These are phyloP conservation scores for Podospora australis DNA, from an alignment of 495 filamentous ascomycete species.

Conservation along the genomic window DNA sequence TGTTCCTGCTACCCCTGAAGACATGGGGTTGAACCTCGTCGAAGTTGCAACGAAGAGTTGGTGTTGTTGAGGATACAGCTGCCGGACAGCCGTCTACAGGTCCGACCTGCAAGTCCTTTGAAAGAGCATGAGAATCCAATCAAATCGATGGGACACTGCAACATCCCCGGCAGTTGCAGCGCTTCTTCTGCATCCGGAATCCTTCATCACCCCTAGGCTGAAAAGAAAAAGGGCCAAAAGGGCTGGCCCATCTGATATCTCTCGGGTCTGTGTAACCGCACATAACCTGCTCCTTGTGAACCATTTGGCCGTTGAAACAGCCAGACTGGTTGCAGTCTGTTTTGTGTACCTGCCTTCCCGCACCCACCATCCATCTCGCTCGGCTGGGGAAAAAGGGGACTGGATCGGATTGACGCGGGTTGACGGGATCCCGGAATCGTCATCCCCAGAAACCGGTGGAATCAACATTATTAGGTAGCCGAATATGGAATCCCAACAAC, in stretches of 20 bases:
- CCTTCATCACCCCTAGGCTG: too few relatives aligned
- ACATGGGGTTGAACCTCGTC: neutral
- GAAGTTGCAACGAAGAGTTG: too few relatives aligned
- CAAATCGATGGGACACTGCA: constrained; percentile 11
- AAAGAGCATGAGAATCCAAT: constrained; percentile 16
- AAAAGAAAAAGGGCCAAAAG: too few relatives aligned
- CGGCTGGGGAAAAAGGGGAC: neutral
- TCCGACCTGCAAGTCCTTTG: neutral
- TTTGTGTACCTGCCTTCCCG: constrained; percentile 1
- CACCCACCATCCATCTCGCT: too few relatives aligned
- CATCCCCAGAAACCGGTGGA: constrained; percentile 4
- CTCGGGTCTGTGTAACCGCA: too few relatives aligned
- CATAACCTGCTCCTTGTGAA: too few relatives aligned
- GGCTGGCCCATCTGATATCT: too few relatives aligned
- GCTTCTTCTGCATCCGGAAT: too few relatives aligned
- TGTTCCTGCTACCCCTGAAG: constrained; percentile 1
- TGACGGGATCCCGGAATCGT: neutral
- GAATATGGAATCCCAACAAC: too few relatives aligned
- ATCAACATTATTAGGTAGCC: too few relatives aligned
- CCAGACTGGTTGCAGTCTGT: too few relatives aligned
- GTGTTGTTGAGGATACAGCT: constrained; percentile 2
- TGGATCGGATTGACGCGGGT: neutral
- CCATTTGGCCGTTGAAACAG: too few relatives aligned
- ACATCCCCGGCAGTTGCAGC: constrained; percentile 2
- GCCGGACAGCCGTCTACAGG: neutral